Base-by-base conservation (phyloP, 176 grass and related monocot genomes). In the Saccharum spontaneum region DNA sequence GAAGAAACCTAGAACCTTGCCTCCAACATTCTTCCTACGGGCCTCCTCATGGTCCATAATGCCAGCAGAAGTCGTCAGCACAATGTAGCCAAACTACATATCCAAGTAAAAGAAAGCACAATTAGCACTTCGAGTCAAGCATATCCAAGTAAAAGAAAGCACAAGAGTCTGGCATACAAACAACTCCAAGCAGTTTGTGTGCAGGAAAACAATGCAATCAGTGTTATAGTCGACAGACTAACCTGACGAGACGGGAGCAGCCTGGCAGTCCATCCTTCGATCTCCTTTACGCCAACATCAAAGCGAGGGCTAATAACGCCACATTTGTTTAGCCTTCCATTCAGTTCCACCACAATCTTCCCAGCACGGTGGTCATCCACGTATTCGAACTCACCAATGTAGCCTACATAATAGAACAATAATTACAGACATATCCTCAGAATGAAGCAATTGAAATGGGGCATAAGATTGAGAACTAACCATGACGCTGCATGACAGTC, bases 21-120 rank as follows among this genome's bases (percentile, higher is more conserved):
- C 89, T 50, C 92, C 92, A 17, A 87, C 92, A 1, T 91, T 94
- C 92, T 94, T 94, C 23, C 92, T 71, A 54, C 92, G 80, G 16
- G 92, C 92, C 39, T 94, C 92, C 78, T 94, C 92, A 20, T 94
- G 92, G 74, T 94, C 92, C 92, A 94, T 94, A 31, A 94, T 94
- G 16, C 92, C 92, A 20, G 92, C 92, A 44, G 92, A 94, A 50
- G 92, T 94, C 17, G 92, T 94, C 49, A 94, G 84, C 43, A 94
- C 92, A 0, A 94, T 94, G 76, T 91, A 94, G 33, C 92, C 92
- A 65, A 94, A 94, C 92, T 94, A 67, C 76, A 88, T 2, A 80
- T 50, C 28, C 22, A 75, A 17, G 50, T 10, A 5, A 26, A 48
- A 61, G 50, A 24, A n/a, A 54, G 48, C 39, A 23, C 11, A 22